These are phyloP conservation scores for Casuarina glauca DNA, from an alignment of 306 rosid genomes.

Conservation along the genomic window DNA sequence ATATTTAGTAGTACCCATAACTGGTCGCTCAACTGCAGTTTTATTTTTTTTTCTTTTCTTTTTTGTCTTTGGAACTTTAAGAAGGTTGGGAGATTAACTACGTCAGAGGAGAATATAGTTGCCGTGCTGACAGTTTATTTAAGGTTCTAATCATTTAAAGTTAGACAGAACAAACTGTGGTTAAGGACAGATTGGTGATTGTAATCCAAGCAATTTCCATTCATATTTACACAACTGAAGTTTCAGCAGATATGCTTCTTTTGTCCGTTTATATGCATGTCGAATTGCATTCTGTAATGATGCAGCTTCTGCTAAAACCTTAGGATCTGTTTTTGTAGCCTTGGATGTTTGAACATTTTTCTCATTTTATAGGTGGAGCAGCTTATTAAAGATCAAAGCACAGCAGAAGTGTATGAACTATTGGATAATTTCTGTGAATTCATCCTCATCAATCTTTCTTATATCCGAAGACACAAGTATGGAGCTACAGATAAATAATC, in stretches of 20 bases:
- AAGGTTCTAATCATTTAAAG: not conserved
- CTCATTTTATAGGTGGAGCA: constrained; percentile 58
- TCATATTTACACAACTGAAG: not conserved
- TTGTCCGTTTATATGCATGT: not conserved
- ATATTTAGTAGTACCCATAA: not conserved
- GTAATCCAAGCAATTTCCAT: too few relatives aligned
- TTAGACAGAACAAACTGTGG: too few relatives aligned
- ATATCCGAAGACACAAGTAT: constrained; percentile 70
- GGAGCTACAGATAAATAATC: not conserved
- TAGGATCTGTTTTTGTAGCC: not conserved
- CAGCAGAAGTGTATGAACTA: constrained; percentile 52
- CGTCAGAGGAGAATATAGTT: not conserved
- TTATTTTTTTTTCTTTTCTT: too few relatives aligned
- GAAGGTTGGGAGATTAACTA: too few relatives aligned
- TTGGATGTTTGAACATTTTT: not conserved
- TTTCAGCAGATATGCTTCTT: not conserved
- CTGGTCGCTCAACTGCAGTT: not conserved
- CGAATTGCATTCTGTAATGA: not conserved
- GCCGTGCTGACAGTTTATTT: not conserved
- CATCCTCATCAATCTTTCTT: constrained; percentile 49
- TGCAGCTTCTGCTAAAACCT: constrained; percentile 1
- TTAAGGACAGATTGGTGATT: too few relatives aligned
- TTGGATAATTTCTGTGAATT: constrained; percentile 64
- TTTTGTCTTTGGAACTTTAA: not conserved
- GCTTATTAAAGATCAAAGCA: constrained; percentile 57